These are phyloP conservation scores for Cyclocybe cylindracea DNA, from an alignment of 768 basidiomycete genomes.

Conservation along the genomic window DNA sequence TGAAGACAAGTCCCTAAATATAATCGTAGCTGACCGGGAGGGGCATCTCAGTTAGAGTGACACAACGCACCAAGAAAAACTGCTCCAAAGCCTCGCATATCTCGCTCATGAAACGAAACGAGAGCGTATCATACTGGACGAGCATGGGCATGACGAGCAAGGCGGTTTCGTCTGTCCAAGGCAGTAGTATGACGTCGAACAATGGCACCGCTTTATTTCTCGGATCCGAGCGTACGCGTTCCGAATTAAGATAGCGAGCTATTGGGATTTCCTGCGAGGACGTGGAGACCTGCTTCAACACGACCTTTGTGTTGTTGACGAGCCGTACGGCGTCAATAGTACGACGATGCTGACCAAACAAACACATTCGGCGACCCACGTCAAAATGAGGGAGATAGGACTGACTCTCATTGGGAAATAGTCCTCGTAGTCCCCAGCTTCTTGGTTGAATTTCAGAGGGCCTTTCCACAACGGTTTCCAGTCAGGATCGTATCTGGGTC, in stretches of 20 bases:
- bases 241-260: slow-evolving; percentile 5
- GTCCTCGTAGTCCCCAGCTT: no score
- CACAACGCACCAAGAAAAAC: slow-evolving; percentile 8
- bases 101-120: slow-evolving; percentile 19
- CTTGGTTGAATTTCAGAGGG: no score
- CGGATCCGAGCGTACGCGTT: slow-evolving; percentile 6
- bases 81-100: slow-evolving; percentile 21
- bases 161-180: slow-evolving; percentile 15
- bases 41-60: no score
- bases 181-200: slow-evolving; percentile 5
- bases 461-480: slow-evolving; percentile 8
- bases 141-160: slow-evolving; percentile 35
- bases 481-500: slow-evolving; percentile 5
- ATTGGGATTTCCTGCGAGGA: slow-evolving; percentile 7
- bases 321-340: slow-evolving; percentile 15
- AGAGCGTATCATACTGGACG: slow-evolving; percentile 22
- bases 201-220: slow-evolving; percentile 15
- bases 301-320: slow-evolving; percentile 10
- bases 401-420: no score
- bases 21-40: no score
- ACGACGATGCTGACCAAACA: no score
- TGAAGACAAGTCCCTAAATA: slow-evolving; percentile 7
- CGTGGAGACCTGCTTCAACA: slow-evolving; percentile 11
- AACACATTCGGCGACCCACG: no score
- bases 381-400: no score